phyloP scores from a whole-genome alignment of 2,329 filamentous ascomycete species.

The Microsporum audouinii region DNA sequence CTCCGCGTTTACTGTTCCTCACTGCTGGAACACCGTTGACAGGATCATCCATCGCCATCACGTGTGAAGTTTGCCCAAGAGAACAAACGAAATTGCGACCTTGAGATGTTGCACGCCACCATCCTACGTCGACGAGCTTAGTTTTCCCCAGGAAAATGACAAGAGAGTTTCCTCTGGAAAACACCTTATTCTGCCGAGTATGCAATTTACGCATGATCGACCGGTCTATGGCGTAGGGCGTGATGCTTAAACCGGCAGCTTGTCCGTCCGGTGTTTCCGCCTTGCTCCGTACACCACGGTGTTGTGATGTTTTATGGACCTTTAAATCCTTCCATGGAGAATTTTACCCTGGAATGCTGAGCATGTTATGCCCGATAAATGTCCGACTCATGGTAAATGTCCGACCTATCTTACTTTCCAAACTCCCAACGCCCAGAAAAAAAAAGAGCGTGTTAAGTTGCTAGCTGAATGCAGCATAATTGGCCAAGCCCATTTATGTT shows the following conservation, averaged over 20 bases:
- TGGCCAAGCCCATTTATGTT: background rate
- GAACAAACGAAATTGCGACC: background rate
- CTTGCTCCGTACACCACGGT: background rate
- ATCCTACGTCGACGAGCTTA: background rate
- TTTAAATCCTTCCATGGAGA: background rate
- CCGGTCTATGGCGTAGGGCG: background rate
- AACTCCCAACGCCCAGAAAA: background rate
- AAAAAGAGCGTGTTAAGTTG: background rate
- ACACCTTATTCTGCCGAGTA: background rate
- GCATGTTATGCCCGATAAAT: background rate
- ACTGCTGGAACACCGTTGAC: background rate
- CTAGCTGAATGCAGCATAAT: background rate
- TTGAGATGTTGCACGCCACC: background rate
- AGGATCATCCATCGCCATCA: background rate
- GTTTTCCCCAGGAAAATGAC: background rate
- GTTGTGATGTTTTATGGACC: background rate
- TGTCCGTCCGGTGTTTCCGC: background rate
- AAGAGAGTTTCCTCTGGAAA: background rate
- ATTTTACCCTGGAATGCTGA: background rate
- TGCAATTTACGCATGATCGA: background rate
- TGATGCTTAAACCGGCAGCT: background rate
- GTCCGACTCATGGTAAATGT: background rate
- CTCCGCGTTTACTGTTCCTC: constrained; percentile 3
- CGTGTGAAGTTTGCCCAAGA: background rate
- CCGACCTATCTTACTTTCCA: background rate